Percentiles rank a stretch among this genome's conserved stretches.
phyloP scores from a whole-genome alignment of 2,329 filamentous ascomycete genomes.

The Ascochyta rabiei region DNA sequence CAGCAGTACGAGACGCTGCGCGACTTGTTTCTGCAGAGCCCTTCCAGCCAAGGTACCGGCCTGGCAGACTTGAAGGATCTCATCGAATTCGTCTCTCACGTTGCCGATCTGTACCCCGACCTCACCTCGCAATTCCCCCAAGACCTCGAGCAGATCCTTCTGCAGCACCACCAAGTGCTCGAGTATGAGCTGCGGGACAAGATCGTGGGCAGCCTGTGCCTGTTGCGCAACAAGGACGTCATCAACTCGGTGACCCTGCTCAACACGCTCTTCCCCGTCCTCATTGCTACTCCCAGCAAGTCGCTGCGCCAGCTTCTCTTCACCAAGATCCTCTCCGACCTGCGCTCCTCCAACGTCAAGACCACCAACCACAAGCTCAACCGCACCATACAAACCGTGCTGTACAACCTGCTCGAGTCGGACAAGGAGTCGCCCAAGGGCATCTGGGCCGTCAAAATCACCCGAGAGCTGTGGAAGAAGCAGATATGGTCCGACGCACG shows the following conservation, averaged over 20 bases:
- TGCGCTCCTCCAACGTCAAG: conserved; percentile 86
- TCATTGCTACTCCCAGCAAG: conserved; percentile 92
- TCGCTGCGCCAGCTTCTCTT: conserved; percentile 82
- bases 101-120: conserved; percentile 89
- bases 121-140: conserved; percentile 77
- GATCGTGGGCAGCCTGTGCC: conserved; percentile 85
- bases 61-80: conserved; percentile 86
- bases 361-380: conserved; percentile 91
- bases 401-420: conserved; percentile 88
- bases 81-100: conserved; percentile 91
- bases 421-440: conserved; percentile 85
- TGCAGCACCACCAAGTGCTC: conserved; percentile 79
- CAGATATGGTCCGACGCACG: conserved; percentile 96
- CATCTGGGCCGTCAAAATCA: conserved; percentile 95
- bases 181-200: conserved; percentile 90
- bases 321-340: conserved; percentile 88
- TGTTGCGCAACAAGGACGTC: conserved; percentile 88
- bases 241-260: conserved; percentile 82
- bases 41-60: conserved; percentile 76
- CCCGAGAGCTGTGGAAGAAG: conserved; percentile 92
- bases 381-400: conserved; percentile 86
- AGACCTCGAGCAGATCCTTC: conserved; percentile 81
- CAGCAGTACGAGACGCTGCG: conserved; percentile 89
- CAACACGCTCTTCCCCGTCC: conserved; percentile 91
- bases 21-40: conserved; percentile 88